Percentiles rank a stretch among this genome's conserved stretches.
Conservation (phyloP, 164 flowering plant genomes). For the Protea cynaroides region DNA sequence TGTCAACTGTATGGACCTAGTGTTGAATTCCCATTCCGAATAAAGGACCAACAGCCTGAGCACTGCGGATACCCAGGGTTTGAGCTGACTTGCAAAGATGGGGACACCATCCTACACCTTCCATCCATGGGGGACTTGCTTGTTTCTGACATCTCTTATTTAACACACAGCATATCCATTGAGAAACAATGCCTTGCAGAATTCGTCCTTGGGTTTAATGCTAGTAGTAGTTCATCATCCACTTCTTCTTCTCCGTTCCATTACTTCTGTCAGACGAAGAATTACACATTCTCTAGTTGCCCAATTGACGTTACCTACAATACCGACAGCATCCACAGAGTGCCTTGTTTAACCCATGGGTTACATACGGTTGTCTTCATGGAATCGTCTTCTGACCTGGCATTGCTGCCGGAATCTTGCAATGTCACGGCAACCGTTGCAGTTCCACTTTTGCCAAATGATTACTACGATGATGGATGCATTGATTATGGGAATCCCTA, state of each 20-base stretch:
- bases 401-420: background rate
- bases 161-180: background rate
- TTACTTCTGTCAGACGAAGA: too few relatives aligned
- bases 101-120: slow-evolving; percentile 13
- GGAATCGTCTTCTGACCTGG: too few relatives aligned
- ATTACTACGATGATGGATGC: too few relatives aligned
- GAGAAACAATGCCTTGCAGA: background rate
- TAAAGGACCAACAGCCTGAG: slow-evolving; percentile 8
- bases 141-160: background rate
- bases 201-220: background rate
- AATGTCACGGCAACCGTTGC: background rate
- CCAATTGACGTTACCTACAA: background rate
- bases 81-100: slow-evolving; percentile 13
- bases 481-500: too few relatives aligned
- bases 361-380: too few relatives aligned
- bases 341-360: too few relatives aligned
- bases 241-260: background rate
- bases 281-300: slow-evolving; percentile 1
- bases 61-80: slow-evolving; percentile 27
- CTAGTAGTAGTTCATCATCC: too few relatives aligned
- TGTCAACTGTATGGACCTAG: slow-evolving; percentile 11
- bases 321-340: too few relatives aligned
- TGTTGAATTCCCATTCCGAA: slow-evolving; percentile 24
- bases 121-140: slow-evolving; percentile 2
- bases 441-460: background rate